Evolutionary conservation across 129 eudicot genomes (phyloP).

Genomic region (Flaveria sonorensis): DNA sequence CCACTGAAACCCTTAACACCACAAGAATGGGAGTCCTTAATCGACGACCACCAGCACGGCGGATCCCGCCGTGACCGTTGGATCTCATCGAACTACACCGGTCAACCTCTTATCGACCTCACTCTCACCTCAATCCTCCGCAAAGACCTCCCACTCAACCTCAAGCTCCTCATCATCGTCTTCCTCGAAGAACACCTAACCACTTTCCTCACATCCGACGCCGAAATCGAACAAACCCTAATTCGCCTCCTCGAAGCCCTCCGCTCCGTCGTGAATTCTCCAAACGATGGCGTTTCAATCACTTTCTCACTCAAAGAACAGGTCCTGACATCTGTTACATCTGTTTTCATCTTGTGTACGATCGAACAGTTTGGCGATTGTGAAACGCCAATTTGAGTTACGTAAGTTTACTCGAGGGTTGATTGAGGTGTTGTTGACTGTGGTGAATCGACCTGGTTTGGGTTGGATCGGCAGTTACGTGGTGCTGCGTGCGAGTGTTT

Average conservation of each 20-base stretch:
- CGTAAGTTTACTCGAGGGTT: constrained; percentile 44
- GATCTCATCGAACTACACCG: constrained; percentile 45
- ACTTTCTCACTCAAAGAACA: constrained; percentile 68
- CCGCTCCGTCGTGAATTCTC: constrained; percentile 58
- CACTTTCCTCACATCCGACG: constrained; percentile 8
- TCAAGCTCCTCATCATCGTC: constrained; percentile 60
- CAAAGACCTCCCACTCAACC: constrained; percentile 54
- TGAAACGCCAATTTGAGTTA: constrained; percentile 13
- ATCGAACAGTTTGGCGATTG: constrained; percentile 1
- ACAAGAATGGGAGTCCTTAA: constrained; percentile 82
- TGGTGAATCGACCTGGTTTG: constrained; percentile 75
- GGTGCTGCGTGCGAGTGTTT: constrained; percentile 82
- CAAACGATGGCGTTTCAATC: constrained; percentile 51
- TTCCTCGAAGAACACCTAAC: constrained; percentile 62
- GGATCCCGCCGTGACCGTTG: constrained; percentile 48
- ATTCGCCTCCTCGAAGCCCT: constrained; percentile 58
- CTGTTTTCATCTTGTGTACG: constrained; percentile 42
- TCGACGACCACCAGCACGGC: constrained; percentile 82
- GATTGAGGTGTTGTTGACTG: constrained; percentile 66
- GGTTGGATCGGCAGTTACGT: constrained; percentile 64
- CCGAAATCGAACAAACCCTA: constrained; percentile 29
- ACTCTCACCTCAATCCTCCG: constrained; percentile 70
- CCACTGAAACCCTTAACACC: constrained; percentile 54
- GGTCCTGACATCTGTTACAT: constrained; percentile 57
- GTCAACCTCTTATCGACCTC: constrained; percentile 58